Evolutionary conservation across 2,329 filamentous ascomycete species (phyloP).

Genomic region (Fusarium phyllophilum): DNA sequence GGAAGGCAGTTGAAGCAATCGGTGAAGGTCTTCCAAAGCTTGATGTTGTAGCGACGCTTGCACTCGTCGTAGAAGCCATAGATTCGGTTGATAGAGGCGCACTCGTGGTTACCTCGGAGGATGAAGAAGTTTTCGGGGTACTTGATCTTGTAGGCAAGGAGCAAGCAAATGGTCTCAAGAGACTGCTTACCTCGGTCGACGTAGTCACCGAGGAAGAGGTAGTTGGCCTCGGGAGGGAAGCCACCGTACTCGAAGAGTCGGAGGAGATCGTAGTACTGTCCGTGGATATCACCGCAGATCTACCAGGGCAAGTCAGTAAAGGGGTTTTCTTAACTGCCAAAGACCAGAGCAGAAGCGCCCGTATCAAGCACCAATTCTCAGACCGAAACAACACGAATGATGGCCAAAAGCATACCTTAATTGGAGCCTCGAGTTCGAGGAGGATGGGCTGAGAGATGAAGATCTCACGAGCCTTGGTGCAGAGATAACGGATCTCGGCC

Average conservation of each 20-base stretch:
- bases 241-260: constrained; percentile 98
- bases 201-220: constrained; percentile 98
- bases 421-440: constrained; percentile 96
- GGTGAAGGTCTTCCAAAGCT: constrained; percentile 99
- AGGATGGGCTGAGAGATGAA: constrained; percentile 99
- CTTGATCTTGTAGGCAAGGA: constrained; percentile 99
- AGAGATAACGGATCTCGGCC: constrained; percentile 94
- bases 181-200: constrained; percentile 99
- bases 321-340: not conserved
- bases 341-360: not conserved
- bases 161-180: constrained; percentile 95
- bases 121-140: constrained; percentile 99
- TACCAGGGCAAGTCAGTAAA: constrained; percentile 53
- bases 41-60: constrained; percentile 99
- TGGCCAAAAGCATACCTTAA: constrained; percentile 77
- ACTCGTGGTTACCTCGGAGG: constrained; percentile 98
- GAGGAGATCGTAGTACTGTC: constrained; percentile 98
- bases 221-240: constrained; percentile 98
- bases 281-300: constrained; percentile 99
- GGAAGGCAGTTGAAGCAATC: constrained; percentile 99
- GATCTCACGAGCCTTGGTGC: constrained; percentile 98
- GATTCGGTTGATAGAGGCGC: constrained; percentile 97
- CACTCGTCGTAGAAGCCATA: constrained; percentile 99
- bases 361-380: not conserved
- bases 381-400: constrained; percentile 1